A percentile compares a stretch with the other conserved stretches of the same genome.
phyloP scores from a whole-genome alignment of 495 filamentous ascomycete species.

The Stereocaulon alpinum region DNA sequence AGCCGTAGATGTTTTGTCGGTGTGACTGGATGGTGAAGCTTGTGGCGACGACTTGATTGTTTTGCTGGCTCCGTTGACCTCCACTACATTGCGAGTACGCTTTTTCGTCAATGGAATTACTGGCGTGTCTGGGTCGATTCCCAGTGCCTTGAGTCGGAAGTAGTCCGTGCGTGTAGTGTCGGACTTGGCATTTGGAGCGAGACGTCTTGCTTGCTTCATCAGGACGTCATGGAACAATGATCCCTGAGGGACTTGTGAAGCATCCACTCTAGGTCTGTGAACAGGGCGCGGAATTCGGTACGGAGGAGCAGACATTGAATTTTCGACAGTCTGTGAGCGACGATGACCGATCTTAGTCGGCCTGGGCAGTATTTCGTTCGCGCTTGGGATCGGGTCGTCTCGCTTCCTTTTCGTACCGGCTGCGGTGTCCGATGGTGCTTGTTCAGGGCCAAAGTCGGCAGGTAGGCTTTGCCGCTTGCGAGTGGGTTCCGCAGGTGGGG shows the following conservation, averaged over 20 bases:
- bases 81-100: slow-evolving; percentile 5
- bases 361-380: not conserved
- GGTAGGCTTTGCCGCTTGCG: slow-evolving; percentile 20
- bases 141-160: slow-evolving; percentile 23
- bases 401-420: slow-evolving; percentile 13
- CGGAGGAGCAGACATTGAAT: slow-evolving; percentile 12
- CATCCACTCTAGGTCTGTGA: slow-evolving; percentile 8
- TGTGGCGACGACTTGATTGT: not conserved
- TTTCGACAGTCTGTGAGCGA: slow-evolving; percentile 8
- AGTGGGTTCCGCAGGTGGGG: slow-evolving; percentile 9
- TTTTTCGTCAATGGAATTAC: slow-evolving; percentile 16
- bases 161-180: slow-evolving; percentile 23
- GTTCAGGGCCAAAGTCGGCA: slow-evolving; percentile 8
- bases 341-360: slow-evolving; percentile 8
- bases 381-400: not conserved
- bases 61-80: slow-evolving; percentile 6
- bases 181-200: slow-evolving; percentile 8
- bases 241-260: slow-evolving; percentile 4
- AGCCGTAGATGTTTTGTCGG: not conserved
- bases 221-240: slow-evolving; percentile 16
- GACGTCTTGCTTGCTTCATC: slow-evolving; percentile 14
- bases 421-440: not conserved
- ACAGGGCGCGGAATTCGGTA: not conserved
- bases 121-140: slow-evolving; percentile 23
- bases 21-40: not conserved